A percentile compares a stretch with the other conserved stretches of the same genome.
Conservation (phyloP, 2,329 filamentous ascomycete genomes). For the Ophiocordyceps sinensis region DNA sequence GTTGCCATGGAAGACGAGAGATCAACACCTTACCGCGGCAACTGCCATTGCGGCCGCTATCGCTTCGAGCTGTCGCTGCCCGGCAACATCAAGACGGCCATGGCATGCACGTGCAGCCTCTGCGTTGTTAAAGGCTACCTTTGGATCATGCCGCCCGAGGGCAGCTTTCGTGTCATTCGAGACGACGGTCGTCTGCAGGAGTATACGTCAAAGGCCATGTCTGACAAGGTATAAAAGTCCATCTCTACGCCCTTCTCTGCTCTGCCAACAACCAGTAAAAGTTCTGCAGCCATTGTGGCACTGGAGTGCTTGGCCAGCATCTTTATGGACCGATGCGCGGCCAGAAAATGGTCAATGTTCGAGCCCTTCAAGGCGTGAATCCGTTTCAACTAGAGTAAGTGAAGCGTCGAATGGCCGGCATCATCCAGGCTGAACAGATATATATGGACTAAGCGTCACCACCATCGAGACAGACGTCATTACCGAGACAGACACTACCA, state of each 20-base stretch:
- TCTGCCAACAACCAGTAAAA: neutral
- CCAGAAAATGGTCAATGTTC: slow-evolving; percentile 10
- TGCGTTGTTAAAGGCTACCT: slow-evolving; percentile 15
- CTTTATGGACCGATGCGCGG: slow-evolving; percentile 7
- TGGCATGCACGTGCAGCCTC: slow-evolving; percentile 11
- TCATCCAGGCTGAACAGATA: too few relatives aligned
- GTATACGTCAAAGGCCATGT: neutral
- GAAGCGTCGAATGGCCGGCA: too few relatives aligned
- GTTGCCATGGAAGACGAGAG: neutral
- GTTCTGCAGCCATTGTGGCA: slow-evolving; percentile 16
- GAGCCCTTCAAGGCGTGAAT: slow-evolving; percentile 9
- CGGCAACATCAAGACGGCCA: neutral
- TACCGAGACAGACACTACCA: neutral
- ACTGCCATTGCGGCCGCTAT: slow-evolving; percentile 16
- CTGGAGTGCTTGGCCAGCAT: slow-evolving; percentile 11
- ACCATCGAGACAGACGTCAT: neutral
- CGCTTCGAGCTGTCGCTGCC: slow-evolving; percentile 9
- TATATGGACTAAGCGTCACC: neutral
- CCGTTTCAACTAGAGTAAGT: slow-evolving; percentile 10
- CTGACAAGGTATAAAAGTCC: neutral
- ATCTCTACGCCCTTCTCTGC: neutral
- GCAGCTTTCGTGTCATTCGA: slow-evolving; percentile 3
- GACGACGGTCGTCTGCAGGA: slow-evolving; percentile 3
- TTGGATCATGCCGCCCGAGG: slow-evolving; percentile 8
- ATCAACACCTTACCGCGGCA: slow-evolving; percentile 6